Percentiles rank a stretch among this genome's conserved stretches.
These are phyloP conservation scores for Saturnispora besseyi DNA, from an alignment of 805 yeast genomes.

Conservation along the genomic window DNA sequence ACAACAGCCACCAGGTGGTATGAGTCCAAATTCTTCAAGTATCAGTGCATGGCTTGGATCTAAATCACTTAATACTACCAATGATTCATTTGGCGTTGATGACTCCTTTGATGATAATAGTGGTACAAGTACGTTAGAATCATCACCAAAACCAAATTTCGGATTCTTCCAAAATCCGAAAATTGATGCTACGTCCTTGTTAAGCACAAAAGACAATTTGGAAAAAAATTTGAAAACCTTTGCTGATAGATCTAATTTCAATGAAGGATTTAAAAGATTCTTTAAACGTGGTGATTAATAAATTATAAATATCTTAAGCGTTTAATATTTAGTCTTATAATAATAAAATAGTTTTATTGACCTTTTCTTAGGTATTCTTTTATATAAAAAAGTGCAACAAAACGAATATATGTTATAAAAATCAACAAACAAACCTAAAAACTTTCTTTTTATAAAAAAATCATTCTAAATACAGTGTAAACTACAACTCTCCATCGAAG, in stretches of 20 bases:
- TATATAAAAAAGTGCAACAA: constrained; percentile 2
- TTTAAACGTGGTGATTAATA: constrained; percentile 29
- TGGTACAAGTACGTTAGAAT: background rate
- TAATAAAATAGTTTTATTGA: background rate
- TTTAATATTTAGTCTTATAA: background rate
- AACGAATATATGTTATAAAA: constrained; percentile 1
- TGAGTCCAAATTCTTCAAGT: background rate
- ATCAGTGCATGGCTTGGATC: background rate
- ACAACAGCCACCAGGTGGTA: background rate
- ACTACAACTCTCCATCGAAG: background rate
- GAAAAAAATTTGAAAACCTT: constrained; percentile 38
- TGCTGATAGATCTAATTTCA: constrained; percentile 53
- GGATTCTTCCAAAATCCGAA: constrained; percentile 19
- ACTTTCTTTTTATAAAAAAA: background rate
- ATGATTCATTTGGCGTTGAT: background rate
- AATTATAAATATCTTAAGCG: background rate
- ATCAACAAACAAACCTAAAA: constrained; percentile 1
- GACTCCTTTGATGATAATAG: constrained; percentile 7
- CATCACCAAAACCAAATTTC: constrained; percentile 11
- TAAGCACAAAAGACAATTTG: constrained; percentile 35
- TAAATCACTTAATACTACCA: background rate
- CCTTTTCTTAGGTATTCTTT: background rate
- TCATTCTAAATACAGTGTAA: background rate
- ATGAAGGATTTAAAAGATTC: constrained; percentile 60
- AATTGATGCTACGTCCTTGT: constrained; percentile 23